Base-by-base conservation (phyloP, 495 filamentous ascomycete genomes). In the Neurospora sp. region DNA sequence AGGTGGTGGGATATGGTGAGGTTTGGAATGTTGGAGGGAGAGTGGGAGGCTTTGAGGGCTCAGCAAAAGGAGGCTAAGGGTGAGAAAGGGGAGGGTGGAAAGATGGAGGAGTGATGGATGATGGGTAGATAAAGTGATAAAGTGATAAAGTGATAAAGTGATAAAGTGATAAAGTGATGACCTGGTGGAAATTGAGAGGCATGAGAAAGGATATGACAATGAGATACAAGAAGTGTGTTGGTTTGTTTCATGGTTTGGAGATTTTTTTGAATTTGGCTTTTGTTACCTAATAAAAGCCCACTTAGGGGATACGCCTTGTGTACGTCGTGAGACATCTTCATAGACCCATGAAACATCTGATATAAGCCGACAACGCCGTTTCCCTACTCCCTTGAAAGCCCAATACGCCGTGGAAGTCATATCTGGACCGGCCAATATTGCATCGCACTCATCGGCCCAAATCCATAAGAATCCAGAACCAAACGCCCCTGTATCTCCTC, bases 11-110 rank as follows among this genome's bases (percentile, higher is more conserved):
- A 87, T 78, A 36, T 79, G 36, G 36, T 87, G 1, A 42, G 70
- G 10, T 80, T 84, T 6, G 76, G 79, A 0, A 87, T 89, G 80
- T 72, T 88, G 71, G 85, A 86, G 71, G 62, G 78, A 69, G 86
- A 88, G 75, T 87, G 84, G 86, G 79, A 81, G 69, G 71, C 69
- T 13, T 9, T 76, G 39, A 75, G 71, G 71, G 72, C 21, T 0
- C 5, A 34, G 31, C 11, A 66, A 6, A 62, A 62, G 13, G 54
- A 62, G 4, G 34, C n/a, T n/a, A 42, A 42, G 39, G 31, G 69
- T 4, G 28, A 37, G 69, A 15, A 39, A 0, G 48, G 5, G 48
- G 54, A 9, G 54, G 13, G 21, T 54, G 45, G 28, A 0, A 34
- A 66, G 28, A 66, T 4, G 24, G 54, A 66, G 31, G 28, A 66